These are phyloP conservation scores for Raffaelea arxii DNA, from an alignment of 2,329 filamentous ascomycete species.

Conservation along the genomic window DNA sequence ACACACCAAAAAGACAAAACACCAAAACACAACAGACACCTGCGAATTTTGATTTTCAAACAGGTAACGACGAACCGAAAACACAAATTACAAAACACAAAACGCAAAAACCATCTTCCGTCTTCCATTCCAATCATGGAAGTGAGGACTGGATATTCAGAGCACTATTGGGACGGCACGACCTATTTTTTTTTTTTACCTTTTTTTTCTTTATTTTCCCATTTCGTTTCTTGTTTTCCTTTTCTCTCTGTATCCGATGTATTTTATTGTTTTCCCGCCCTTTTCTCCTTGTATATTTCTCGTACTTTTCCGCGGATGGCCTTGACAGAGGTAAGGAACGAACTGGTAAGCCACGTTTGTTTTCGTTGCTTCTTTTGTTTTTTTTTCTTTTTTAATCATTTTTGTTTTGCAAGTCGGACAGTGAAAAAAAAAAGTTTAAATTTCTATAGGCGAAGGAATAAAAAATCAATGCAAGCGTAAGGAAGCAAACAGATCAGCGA, in stretches of 20 bases:
- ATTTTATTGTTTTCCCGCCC: neutral
- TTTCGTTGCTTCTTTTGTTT: neutral
- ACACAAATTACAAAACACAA: too few species aligned
- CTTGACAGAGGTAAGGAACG: constrained; percentile 2
- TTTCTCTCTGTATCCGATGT: neutral
- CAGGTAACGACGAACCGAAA: too few species aligned
- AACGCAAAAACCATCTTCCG: too few species aligned
- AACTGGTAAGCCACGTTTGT: neutral
- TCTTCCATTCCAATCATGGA: too few species aligned
- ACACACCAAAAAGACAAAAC: too few species aligned
- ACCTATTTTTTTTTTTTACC: neutral
- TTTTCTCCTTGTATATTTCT: neutral
- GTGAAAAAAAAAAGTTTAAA: constrained; percentile 1
- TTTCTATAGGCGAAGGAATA: too few species aligned
- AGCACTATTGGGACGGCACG: too few species aligned
- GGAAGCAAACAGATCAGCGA: neutral
- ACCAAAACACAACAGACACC: too few species aligned
- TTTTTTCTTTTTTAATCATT: neutral
- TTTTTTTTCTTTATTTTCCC: neutral
- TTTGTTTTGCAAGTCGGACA: neutral
- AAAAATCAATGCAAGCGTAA: neutral
- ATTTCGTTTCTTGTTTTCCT: neutral
- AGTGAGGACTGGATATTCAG: too few species aligned
- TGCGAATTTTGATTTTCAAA: too few species aligned
- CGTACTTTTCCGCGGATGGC: neutral